A percentile compares a stretch with the other conserved stretches of the same genome.
These are phyloP conservation scores for Rhizopogon rudus DNA, from an alignment of 768 basidiomycete species.

Conservation along the genomic window DNA sequence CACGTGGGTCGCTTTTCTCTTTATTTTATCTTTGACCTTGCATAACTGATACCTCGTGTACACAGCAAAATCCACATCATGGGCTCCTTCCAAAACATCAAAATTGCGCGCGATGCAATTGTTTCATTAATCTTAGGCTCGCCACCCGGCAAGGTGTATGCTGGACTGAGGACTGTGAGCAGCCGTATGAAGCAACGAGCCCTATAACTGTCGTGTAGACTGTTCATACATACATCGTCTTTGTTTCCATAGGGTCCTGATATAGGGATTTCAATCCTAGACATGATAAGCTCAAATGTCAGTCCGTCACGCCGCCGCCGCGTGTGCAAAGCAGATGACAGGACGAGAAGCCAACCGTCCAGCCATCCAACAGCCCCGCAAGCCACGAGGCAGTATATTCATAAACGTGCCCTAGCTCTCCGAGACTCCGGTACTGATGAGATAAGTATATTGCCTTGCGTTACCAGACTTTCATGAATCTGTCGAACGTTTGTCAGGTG, in stretches of 20 bases:
- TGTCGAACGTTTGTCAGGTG: no score
- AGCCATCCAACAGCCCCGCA: no score
- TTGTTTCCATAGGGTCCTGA: slow-evolving; percentile 1
- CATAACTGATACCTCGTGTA: slow-evolving; percentile 3
- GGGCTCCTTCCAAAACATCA: slow-evolving; percentile 98
- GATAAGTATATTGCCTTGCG: no score
- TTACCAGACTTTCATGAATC: no score
- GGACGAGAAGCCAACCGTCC: not conserved
- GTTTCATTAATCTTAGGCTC: slow-evolving; percentile 94
- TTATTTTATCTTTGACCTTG: slow-evolving; percentile 1
- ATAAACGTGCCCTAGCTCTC: no score
- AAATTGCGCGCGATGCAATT: slow-evolving; percentile 93
- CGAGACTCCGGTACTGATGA: no score
- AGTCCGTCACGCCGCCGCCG: no score
- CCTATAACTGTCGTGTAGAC: slow-evolving; percentile 38
- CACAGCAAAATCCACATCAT: slow-evolving; percentile 95
- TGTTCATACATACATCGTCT: not conserved
- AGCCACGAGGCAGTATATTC: no score
- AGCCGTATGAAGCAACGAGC: slow-evolving; percentile 92
- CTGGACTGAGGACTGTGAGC: slow-evolving; percentile 85
- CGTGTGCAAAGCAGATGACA: not conserved
- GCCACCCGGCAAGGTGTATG: slow-evolving; percentile 92
- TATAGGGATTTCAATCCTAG: not conserved
- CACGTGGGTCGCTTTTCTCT: slow-evolving; percentile 54
- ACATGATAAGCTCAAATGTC: not conserved